Base-by-base conservation (phyloP, 1,284 basidiomycete genomes). In the Rhodotorula sp. region DNA sequence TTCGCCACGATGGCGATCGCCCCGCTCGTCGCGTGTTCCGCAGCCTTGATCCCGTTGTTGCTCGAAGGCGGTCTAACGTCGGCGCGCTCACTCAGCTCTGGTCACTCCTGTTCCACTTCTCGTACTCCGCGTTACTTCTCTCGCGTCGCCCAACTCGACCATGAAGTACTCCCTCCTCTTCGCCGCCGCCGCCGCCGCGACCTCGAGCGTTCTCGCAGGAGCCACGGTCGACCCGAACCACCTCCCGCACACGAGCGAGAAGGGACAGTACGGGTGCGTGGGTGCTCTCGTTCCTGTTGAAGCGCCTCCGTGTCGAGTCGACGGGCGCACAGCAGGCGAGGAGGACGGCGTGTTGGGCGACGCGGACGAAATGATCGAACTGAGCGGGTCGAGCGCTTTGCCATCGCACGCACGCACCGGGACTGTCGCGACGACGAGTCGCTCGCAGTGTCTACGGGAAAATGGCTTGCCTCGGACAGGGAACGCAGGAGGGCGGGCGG, bases 181-280 rank as follows among this genome's bases (percentile, higher is more conserved):
- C 10, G 30, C 37, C 28, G 34, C 60, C 5, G 31, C 48, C 8
- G 40, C 50, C 34, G 60, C 30, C 28, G 22, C 2, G 7, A 5
- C 6, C 2, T 28, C 50, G 26, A 34, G 34, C 50, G 50, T 20
- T 6, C 10, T 62, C 24, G 62, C 54, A 2, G 69, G 62, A 13
- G 63, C 66, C 1, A 53, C 53, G 31, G 60, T 71, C 34, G 57
- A 71, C 57, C 69, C 69, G 24, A 56, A 51, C 48, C 56, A 68
- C 52, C 66, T 67, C 44, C 69, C 69, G 40, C 65, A 67, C 48
- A 61, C 48, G 22, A 51, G 51, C 10, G 69, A 71, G 57, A 46
- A 48, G 24, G 69, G 66, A 11, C 69, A 71, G 58, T 59, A 56
- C 31, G 69, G 69, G 69, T 71, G 31, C 24, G 69, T 58, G 9